Conservation (phyloP, 1,284 basidiomycete species). For the Trametes pubescens region DNA sequence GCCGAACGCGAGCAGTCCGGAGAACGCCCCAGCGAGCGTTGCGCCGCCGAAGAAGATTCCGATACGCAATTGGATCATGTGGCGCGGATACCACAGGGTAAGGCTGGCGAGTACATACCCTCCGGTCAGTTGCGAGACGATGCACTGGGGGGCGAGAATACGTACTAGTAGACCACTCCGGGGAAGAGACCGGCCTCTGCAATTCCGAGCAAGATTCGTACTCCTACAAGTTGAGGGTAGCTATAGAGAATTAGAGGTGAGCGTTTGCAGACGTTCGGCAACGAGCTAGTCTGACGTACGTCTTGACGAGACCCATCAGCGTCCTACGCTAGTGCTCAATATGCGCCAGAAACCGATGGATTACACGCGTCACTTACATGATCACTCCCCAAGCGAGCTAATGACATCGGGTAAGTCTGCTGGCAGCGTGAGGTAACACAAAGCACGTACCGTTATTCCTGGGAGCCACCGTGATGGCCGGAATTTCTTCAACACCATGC, state of each 20-base stretch:
- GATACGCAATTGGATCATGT: slow-evolving; percentile 45
- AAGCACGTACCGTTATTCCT: slow-evolving; percentile 37
- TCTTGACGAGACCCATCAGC: slow-evolving; percentile 73
- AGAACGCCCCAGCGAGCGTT: slow-evolving; percentile 46
- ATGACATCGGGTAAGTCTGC: not conserved
- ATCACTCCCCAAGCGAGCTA: slow-evolving; percentile 40
- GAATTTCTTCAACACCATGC: slow-evolving; percentile 46
- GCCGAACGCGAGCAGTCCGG: slow-evolving; percentile 51
- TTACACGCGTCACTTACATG: slow-evolving; percentile 23
- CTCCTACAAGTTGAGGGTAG: slow-evolving; percentile 67
- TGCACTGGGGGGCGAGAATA: not conserved
- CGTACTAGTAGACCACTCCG: slow-evolving; percentile 68
- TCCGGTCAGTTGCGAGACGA: not conserved
- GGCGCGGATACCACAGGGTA: slow-evolving; percentile 46
- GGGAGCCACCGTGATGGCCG: slow-evolving; percentile 45
- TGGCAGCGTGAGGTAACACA: not conserved
- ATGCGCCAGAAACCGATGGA: not conserved
- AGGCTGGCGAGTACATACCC: slow-evolving; percentile 29
- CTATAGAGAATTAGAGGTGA: slow-evolving; percentile 40
- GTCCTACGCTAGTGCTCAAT: slow-evolving; percentile 49
- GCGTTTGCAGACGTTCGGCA: slow-evolving; percentile 5
- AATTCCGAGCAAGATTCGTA: slow-evolving; percentile 66
- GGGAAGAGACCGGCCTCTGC: slow-evolving; percentile 77
- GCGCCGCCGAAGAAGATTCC: slow-evolving; percentile 49
- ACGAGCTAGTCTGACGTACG: slow-evolving; percentile 43